A percentile compares a stretch with the other conserved stretches of the same genome.
phyloP scores from a whole-genome alignment of 805 yeast species.

The Jamesozyma rosinii region DNA sequence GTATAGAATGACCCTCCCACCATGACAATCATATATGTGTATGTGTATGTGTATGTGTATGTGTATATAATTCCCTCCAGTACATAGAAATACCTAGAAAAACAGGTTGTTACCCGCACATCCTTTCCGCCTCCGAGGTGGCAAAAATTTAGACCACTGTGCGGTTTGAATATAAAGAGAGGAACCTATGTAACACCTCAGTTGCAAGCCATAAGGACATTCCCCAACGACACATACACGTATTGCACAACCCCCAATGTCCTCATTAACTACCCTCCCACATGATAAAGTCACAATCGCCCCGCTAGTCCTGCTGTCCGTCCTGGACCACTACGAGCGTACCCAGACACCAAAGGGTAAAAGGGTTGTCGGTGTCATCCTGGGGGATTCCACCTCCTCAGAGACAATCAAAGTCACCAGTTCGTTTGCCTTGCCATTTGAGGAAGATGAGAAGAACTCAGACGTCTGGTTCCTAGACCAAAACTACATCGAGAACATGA shows the following conservation, averaged over 20 bases:
- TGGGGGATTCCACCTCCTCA: slow-evolving; percentile 58
- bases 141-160: no score
- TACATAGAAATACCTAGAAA: no score
- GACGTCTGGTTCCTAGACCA: slow-evolving; percentile 96
- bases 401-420: slow-evolving; percentile 64
- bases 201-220: background rate
- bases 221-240: background rate
- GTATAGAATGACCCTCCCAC: no score
- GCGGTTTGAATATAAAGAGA: no score
- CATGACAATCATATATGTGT: no score
- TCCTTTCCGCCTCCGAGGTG: no score
- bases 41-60: no score
- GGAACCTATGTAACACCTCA: no score
- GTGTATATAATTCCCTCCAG: no score
- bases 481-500: slow-evolving; percentile 91
- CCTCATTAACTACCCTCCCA: slow-evolving; percentile 7
- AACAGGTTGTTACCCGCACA: no score
- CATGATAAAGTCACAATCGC: slow-evolving; percentile 76
- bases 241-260: slow-evolving; percentile 4
- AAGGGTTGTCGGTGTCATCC: slow-evolving; percentile 86
- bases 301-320: slow-evolving; percentile 87
- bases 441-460: slow-evolving; percentile 87
- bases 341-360: slow-evolving; percentile 64
- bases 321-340: slow-evolving; percentile 90
- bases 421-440: slow-evolving; percentile 95